Percentiles rank a stretch among this genome's conserved stretches.
These are phyloP conservation scores for Candida neerlandica DNA, from an alignment of 1,139 yeast species.

Conservation along the genomic window DNA sequence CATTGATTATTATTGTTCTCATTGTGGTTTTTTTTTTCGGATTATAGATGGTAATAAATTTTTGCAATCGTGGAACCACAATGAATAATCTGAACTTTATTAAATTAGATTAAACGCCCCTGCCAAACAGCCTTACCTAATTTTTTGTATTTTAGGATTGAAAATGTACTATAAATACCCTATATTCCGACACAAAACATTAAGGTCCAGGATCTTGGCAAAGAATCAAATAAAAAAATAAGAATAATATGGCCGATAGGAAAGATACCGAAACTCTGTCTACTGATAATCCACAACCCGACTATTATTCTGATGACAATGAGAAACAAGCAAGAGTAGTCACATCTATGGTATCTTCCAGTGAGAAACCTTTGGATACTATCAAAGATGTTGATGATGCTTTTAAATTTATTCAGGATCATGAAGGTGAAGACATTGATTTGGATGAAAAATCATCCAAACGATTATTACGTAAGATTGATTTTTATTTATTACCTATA, in stretches of 20 bases:
- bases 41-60: too few relatives aligned
- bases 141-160: too few relatives aligned
- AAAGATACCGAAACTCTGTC: neutral
- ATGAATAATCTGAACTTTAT: neutral
- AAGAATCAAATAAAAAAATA: too few relatives aligned
- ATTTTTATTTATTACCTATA: slow-evolving; percentile 55
- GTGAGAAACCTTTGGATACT: neutral
- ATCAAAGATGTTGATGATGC: slow-evolving; percentile 31
- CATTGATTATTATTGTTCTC: neutral
- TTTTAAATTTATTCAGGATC: slow-evolving; percentile 27
- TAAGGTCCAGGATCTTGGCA: neutral
- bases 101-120: neutral
- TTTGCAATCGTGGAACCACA: neutral
- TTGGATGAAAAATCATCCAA: slow-evolving; percentile 21
- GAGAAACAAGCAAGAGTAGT: neutral
- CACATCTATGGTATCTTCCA: neutral
- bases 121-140: neutral
- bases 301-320: neutral
- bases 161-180: too few relatives aligned
- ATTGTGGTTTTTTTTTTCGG: neutral
- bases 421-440: slow-evolving; percentile 19
- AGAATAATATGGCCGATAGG: neutral
- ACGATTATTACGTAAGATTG: slow-evolving; percentile 47
- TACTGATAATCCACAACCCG: neutral
- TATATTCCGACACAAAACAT: too few relatives aligned